Evolutionary conservation across 2,329 filamentous ascomycete species (phyloP), one percentile per base, ranked within the genome.

Genomic region (Ophiostoma tasmaniense): DNA sequence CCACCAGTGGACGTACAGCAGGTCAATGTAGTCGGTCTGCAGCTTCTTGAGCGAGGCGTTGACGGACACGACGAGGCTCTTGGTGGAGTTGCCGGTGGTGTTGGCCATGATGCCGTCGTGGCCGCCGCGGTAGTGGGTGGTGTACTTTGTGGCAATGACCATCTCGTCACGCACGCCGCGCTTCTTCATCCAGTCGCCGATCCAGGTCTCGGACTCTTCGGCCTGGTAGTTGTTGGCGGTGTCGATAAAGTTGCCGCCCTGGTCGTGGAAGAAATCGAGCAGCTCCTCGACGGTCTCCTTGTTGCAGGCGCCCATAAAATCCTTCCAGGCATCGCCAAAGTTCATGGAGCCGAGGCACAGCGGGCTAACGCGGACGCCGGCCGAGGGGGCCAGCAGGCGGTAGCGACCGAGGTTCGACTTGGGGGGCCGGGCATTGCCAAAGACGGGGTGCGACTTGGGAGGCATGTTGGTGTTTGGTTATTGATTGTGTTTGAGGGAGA

Each of bases 201-300:
- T 80, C 85, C 88, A 89, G 67, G 74, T 77, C 77, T 91, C 89
- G 0, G 85, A 85, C 76, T 90, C 82, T 70, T 80, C 80, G 70
- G 69, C 6, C 73, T 90, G 88, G 77, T 91, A 91, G 76, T 88
- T 88, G 78, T 87, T 89, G 70, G 88, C 75, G 0, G 88, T 90
- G 76, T 92, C 90, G 74, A 92, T 88, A 76, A 92, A 91, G 78
- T 92, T 92, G 30, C 90, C 89, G 70, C 62, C 71, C 69, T 87
- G 82, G 6, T 83, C 82, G 70, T 84, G 86, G 78, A 85, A 91
- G 75, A 84, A 86, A 74, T 92, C 89, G 10, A 92, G 81, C 33
- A 92, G 85, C 25, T 81, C 79, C 72, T 90, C 88, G 1, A 85
- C 81, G 1, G 83, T 83, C 66, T 85, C 80, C 75, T 90, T 86